Conservation (phyloP, 495 filamentous ascomycete species). For the Xylaria grammica region DNA sequence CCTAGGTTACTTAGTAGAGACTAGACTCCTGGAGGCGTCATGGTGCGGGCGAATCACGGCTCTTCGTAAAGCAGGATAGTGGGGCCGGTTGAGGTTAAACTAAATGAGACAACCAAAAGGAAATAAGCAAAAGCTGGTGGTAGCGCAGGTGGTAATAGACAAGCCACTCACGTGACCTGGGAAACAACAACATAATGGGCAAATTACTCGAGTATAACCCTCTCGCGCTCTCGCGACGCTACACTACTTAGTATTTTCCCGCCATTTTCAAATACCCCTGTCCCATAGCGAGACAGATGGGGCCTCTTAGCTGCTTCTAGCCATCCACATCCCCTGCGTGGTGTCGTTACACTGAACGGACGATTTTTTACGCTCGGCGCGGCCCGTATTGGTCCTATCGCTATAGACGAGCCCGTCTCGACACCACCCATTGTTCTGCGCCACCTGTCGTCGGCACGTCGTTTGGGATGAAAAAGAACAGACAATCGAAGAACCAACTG, state of each 20-base stretch:
- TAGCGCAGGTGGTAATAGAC: too few relatives aligned
- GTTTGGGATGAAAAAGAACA: too few relatives aligned
- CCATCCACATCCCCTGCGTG: background rate
- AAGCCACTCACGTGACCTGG: constrained; percentile 1
- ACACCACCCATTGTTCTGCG: too few relatives aligned
- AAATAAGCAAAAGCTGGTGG: too few relatives aligned
- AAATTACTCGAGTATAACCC: background rate
- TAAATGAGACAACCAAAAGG: too few relatives aligned
- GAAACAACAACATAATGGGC: constrained; percentile 7
- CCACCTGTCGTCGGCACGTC: too few relatives aligned
- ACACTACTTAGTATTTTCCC: constrained; percentile 3
- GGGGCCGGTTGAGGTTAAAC: constrained; percentile 7
- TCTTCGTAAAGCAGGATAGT: constrained; percentile 5
- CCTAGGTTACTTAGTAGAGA: background rate
- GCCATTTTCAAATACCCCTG: background rate
- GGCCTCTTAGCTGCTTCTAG: too few relatives aligned
- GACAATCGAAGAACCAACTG: background rate
- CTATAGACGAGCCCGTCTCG: background rate
- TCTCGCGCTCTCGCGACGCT: too few relatives aligned
- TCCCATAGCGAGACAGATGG: background rate
- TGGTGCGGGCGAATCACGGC: constrained; percentile 7
- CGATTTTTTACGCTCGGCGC: constrained; percentile 12
- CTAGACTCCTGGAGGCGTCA: background rate
- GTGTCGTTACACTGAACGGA: background rate
- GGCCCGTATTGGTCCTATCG: constrained; percentile 3